Conservation (phyloP, 1,139 yeast genomes). For the Casaregolazyma suthepensis region DNA sequence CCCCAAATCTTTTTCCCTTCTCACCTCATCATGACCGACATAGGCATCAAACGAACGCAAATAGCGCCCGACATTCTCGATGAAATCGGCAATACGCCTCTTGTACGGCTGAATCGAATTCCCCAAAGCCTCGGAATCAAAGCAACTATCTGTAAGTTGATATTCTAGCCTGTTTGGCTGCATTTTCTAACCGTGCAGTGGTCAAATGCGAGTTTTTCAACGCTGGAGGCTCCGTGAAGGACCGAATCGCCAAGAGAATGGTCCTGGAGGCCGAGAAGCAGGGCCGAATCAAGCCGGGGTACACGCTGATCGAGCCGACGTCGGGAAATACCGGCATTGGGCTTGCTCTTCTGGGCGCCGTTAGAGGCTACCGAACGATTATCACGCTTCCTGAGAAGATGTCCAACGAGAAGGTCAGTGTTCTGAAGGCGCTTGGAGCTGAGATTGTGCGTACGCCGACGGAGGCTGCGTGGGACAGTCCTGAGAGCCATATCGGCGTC, state of each 20-base stretch:
- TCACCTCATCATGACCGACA: neutral
- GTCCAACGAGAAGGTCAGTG: slow-evolving; percentile 88
- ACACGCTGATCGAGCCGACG: slow-evolving; percentile 83
- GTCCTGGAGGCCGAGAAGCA: slow-evolving; percentile 76
- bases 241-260: slow-evolving; percentile 56
- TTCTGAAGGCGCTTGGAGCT: slow-evolving; percentile 83
- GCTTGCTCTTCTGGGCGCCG: slow-evolving; percentile 80
- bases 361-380: slow-evolving; percentile 79
- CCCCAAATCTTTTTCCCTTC: neutral
- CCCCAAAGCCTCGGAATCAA: slow-evolving; percentile 75
- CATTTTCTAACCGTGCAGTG: slow-evolving; percentile 14
- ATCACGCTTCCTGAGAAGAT: slow-evolving; percentile 88
- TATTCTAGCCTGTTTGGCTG: slow-evolving; percentile 17
- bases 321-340: slow-evolving; percentile 80
- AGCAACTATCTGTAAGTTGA: slow-evolving; percentile 37
- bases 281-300: slow-evolving; percentile 79
- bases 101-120: slow-evolving; percentile 65
- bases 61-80: slow-evolving; percentile 40
- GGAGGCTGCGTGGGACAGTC: slow-evolving; percentile 91
- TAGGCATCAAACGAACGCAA: neutral
- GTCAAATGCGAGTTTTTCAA: slow-evolving; percentile 64
- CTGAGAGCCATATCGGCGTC: slow-evolving; percentile 87
- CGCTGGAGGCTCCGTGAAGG: slow-evolving; percentile 68
- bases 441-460: slow-evolving; percentile 90
- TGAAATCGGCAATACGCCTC: slow-evolving; percentile 78